Percentiles rank a stretch among this genome's conserved stretches.
phyloP scores from a whole-genome alignment of 495 filamentous ascomycete species.

The Xylaria palmicola region DNA sequence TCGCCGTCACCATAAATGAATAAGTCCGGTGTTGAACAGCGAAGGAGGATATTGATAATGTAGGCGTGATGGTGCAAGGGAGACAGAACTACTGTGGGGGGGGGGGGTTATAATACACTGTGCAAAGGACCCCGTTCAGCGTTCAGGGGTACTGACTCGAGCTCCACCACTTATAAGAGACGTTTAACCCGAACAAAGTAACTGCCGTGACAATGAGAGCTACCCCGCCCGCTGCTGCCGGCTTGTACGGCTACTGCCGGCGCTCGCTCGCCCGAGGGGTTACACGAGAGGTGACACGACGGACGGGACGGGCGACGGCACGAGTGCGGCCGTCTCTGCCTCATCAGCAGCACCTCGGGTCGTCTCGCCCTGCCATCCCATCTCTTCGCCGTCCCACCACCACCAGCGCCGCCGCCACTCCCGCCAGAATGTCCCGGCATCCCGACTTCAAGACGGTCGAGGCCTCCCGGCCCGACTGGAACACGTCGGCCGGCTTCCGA shows the following conservation, averaged over 20 bases:
- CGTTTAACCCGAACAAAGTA: neutral
- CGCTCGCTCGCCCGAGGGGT: neutral
- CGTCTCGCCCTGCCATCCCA: neutral
- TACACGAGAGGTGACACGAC: no score
- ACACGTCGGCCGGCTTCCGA: constrained; percentile 49
- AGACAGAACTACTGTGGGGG: no score
- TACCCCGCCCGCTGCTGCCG: constrained; percentile 5
- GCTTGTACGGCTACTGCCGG: constrained; percentile 2
- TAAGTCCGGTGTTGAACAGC: no score
- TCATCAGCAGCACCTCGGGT: neutral
- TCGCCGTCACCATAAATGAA: no score
- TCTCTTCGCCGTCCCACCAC: neutral
- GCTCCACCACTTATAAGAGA: no score
- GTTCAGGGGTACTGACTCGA: no score
- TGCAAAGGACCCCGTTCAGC: no score
- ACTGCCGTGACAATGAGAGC: neutral
- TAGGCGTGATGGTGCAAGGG: no score
- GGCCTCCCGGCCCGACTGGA: constrained; percentile 68
- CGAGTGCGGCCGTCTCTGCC: neutral
- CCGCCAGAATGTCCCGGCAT: constrained; percentile 50
- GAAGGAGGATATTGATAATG: no score
- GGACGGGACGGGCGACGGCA: no score
- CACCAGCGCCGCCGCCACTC: constrained; percentile 4
- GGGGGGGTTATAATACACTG: no score
- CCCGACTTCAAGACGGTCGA: constrained; percentile 78